Percentiles rank a stretch among this genome's conserved stretches.
Conservation (phyloP, 2,329 filamentous ascomycete genomes). For the Fusarium tricinctum region DNA sequence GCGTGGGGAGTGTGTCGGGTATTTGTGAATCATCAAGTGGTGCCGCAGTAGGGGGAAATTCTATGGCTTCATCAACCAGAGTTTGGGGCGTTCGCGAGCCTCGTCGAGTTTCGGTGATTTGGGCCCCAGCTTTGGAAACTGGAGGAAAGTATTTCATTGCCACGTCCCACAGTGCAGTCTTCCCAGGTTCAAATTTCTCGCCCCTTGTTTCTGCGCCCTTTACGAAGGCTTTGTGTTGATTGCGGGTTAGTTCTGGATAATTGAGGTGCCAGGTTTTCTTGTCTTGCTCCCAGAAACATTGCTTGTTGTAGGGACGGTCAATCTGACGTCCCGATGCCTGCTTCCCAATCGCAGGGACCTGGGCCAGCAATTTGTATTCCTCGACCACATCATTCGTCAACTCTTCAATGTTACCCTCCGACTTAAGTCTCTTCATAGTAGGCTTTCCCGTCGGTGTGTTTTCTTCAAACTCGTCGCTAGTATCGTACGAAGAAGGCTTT, state of each 20-base stretch:
- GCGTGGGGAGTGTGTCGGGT: slow-evolving; percentile 56
- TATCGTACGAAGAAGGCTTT: slow-evolving; percentile 64
- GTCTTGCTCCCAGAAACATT: slow-evolving; percentile 70
- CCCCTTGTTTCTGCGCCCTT: slow-evolving; percentile 64
- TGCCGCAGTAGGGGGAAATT: slow-evolving; percentile 53
- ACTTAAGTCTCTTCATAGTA: slow-evolving; percentile 69
- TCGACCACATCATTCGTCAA: slow-evolving; percentile 55
- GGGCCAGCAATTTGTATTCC: slow-evolving; percentile 63
- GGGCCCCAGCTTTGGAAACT: slow-evolving; percentile 43
- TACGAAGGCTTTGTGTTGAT: slow-evolving; percentile 69
- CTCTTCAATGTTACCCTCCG: slow-evolving; percentile 59
- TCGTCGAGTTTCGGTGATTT: slow-evolving; percentile 18
- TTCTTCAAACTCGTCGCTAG: slow-evolving; percentile 66
- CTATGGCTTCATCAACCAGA: slow-evolving; percentile 47
- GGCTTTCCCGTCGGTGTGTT: slow-evolving; percentile 58
- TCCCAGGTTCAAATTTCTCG: slow-evolving; percentile 68
- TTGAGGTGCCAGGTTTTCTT: slow-evolving; percentile 70
- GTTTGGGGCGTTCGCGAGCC: slow-evolving; percentile 36
- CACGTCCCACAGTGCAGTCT: slow-evolving; percentile 66
- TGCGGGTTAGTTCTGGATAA: slow-evolving; percentile 74
- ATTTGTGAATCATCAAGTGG: slow-evolving; percentile 48
- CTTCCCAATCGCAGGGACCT: slow-evolving; percentile 64
- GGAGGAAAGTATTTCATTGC: slow-evolving; percentile 72
- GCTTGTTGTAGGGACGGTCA: slow-evolving; percentile 69
- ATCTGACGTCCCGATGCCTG: slow-evolving; percentile 69